Percentiles rank a stretch among this genome's conserved stretches.
Conservation (phyloP, 164 flowering plant genomes). For the Piper longum region DNA sequence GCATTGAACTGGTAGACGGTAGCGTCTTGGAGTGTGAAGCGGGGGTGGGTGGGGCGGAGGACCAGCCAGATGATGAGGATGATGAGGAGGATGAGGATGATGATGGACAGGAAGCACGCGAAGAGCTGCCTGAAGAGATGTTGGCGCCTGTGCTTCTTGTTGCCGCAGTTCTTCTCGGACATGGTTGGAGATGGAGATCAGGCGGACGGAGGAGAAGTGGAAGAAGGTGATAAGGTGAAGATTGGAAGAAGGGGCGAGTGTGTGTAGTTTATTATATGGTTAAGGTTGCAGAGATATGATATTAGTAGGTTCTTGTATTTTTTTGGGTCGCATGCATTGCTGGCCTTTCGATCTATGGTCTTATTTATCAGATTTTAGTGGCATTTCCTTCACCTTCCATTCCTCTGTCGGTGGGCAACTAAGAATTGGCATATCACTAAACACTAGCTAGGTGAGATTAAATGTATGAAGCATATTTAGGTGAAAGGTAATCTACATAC, state of each 20-base stretch:
- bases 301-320: too few relatives aligned
- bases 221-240: neutral
- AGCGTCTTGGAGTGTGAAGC: slow-evolving; percentile 9
- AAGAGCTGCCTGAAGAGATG: slow-evolving; percentile 3
- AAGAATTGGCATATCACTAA: too few relatives aligned
- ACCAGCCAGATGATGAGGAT: neutral
- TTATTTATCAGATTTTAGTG: too few relatives aligned
- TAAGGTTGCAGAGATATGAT: too few relatives aligned
- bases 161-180: slow-evolving; percentile 5
- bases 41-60: neutral
- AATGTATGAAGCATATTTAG: too few relatives aligned
- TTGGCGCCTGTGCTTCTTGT: slow-evolving; percentile 2
- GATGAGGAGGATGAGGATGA: slow-evolving; percentile 2
- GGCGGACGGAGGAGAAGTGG: neutral
- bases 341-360: too few relatives aligned
- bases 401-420: too few relatives aligned
- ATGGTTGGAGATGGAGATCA: neutral
- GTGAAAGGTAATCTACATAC: too few relatives aligned
- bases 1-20: slow-evolving; percentile 1
- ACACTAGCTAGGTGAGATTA: too few relatives aligned
- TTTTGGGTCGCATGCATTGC: too few relatives aligned
- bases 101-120: neutral
- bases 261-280: neutral
- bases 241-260: neutral
- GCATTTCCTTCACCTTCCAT: too few relatives aligned